A percentile compares a stretch with the other conserved stretches of the same genome.
Evolutionary conservation across 2,329 filamentous ascomycete species (phyloP).

Genomic region (Aspergillus calidoustus): DNA sequence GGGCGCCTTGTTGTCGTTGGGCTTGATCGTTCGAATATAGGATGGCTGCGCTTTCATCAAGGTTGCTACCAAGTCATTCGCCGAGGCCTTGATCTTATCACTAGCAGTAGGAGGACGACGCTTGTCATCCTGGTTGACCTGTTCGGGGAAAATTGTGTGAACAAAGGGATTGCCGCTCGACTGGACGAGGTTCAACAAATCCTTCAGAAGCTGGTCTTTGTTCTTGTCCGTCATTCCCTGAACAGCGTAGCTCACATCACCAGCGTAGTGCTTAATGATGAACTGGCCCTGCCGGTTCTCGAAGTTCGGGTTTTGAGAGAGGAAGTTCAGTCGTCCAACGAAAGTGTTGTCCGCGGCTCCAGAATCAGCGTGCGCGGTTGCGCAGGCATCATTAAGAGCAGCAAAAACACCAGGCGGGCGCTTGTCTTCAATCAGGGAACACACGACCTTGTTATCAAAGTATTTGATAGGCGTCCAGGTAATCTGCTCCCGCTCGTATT

Average conservation of each 20-base stretch:
- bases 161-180: constrained; percentile 84
- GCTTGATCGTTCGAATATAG: constrained; percentile 98
- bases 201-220: constrained; percentile 96
- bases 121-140: constrained; percentile 95
- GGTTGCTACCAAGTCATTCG: constrained; percentile 91
- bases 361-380: constrained; percentile 96
- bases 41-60: constrained; percentile 97
- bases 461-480: constrained; percentile 99
- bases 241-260: constrained; percentile 91
- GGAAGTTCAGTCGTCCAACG: constrained; percentile 87
- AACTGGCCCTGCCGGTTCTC: constrained; percentile 93
- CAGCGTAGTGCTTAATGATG: constrained; percentile 98
- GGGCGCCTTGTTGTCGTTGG: constrained; percentile 97
- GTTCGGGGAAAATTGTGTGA: constrained; percentile 85
- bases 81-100: constrained; percentile 93
- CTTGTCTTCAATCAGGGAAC: constrained; percentile 91
- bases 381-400: constrained; percentile 95
- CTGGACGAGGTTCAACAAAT: constrained; percentile 83
- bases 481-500: constrained; percentile 94
- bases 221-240: constrained; percentile 99
- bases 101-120: constrained; percentile 91
- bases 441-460: constrained; percentile 99
- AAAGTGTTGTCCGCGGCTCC: constrained; percentile 94
- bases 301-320: constrained; percentile 85
- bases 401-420: constrained; percentile 92